Percentiles rank a stretch among this genome's conserved stretches.
phyloP scores from a whole-genome alignment of 2,329 filamentous ascomycete genomes.

The Cladosporium oxysporum region DNA sequence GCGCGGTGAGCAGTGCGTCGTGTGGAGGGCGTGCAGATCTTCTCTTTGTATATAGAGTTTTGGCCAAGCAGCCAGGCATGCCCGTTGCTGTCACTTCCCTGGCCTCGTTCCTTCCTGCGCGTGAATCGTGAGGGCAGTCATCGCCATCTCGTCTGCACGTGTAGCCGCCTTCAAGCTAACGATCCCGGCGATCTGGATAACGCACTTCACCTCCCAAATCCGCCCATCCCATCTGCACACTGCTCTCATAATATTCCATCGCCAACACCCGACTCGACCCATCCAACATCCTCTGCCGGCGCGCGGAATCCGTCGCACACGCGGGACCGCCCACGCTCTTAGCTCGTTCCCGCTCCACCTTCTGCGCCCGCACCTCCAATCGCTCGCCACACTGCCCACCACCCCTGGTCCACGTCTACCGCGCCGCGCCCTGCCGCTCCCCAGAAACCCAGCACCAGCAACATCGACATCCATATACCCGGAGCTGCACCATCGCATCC shows the following conservation, averaged over 20 bases:
- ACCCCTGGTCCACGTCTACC: constrained; percentile 1
- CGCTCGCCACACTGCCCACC: neutral
- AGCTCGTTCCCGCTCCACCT: neutral
- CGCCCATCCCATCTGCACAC: neutral
- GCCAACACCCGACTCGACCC: neutral
- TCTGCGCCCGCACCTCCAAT: constrained; percentile 6
- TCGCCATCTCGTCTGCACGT: neutral
- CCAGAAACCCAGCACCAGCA: neutral
- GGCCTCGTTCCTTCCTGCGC: neutral
- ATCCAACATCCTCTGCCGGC: neutral
- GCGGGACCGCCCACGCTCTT: neutral
- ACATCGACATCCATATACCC: neutral
- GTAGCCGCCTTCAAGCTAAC: constrained; percentile 1
- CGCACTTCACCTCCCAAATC: neutral
- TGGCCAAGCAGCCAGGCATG: neutral
- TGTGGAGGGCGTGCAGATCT: neutral
- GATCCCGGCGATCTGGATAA: neutral
- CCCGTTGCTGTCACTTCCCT: neutral
- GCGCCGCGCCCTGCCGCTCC: neutral
- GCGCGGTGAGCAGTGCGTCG: neutral
- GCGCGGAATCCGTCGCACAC: neutral
- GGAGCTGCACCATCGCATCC: constrained; percentile 11
- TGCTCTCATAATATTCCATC: neutral
- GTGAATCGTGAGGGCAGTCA: neutral
- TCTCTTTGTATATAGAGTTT: neutral